Conservation (phyloP, 768 basidiomycete genomes). For the Trametes elegans region DNA sequence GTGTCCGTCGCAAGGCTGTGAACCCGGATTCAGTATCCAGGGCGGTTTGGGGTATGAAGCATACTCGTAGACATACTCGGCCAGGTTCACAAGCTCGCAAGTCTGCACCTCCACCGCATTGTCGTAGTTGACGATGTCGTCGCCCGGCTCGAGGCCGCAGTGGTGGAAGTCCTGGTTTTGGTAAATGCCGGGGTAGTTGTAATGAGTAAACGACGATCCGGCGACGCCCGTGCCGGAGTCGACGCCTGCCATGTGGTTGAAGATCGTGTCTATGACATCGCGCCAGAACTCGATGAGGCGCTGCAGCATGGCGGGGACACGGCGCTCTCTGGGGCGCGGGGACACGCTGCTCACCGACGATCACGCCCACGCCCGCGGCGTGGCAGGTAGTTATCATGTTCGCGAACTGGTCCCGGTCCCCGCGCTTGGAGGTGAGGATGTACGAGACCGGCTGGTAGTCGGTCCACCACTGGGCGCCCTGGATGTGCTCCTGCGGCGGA, state of each 20-base stretch:
- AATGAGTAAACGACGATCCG: slow-evolving; percentile 53
- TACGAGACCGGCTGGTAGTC: slow-evolving; percentile 73
- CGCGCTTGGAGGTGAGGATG: slow-evolving; percentile 62
- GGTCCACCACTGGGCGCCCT: slow-evolving; percentile 69
- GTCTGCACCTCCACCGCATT: slow-evolving; percentile 50
- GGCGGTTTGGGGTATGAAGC: neutral
- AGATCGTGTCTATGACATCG: slow-evolving; percentile 45
- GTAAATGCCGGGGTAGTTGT: slow-evolving; percentile 35
- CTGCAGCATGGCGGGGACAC: neutral
- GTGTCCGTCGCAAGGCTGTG: slow-evolving; percentile 60
- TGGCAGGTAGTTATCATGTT: slow-evolving; percentile 41
- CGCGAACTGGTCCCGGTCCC: slow-evolving; percentile 49
- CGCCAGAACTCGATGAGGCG: slow-evolving; percentile 28
- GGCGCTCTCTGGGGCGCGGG: too few relatives aligned
- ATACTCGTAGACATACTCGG: slow-evolving; percentile 40
- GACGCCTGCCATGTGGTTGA: slow-evolving; percentile 63
- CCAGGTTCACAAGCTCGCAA: slow-evolving; percentile 37
- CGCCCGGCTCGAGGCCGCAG: slow-evolving; percentile 51
- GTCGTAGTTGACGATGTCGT: slow-evolving; percentile 55
- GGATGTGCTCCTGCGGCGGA: slow-evolving; percentile 57
- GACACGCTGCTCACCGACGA: slow-evolving; percentile 36
- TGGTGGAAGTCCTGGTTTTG: slow-evolving; percentile 53
- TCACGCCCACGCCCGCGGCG: slow-evolving; percentile 38
- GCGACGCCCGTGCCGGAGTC: slow-evolving; percentile 48
- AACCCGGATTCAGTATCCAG: neutral